Evolutionary conservation across 768 basidiomycete species (phyloP), one percentile per base, ranked within the genome.

Genomic region (Pleurotus djamor): DNA sequence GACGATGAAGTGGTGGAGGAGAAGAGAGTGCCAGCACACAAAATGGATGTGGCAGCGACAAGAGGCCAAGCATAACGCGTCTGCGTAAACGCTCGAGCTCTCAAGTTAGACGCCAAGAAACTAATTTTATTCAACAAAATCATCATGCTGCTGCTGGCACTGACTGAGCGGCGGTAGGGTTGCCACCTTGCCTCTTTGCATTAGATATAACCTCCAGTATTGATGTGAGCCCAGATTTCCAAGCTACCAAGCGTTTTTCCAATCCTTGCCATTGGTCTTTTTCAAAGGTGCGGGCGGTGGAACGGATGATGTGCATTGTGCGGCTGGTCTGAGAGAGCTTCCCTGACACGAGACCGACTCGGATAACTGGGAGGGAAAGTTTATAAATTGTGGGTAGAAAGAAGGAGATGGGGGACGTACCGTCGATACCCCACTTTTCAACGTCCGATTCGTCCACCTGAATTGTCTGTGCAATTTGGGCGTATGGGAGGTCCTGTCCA

Each of bases 361-460:
- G 90, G 64, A 95, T 93, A 58, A 89, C 93, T 94, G 64, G 12
- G 49, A 54, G 54, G 33, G 62, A 44, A 38, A 8, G n/a, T 13
- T 50, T 51, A 36, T 58, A 41, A 47, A 52, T 43, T 38, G 45
- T 48, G 49, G 17, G 34, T 35, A 35, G 4, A 45, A 36, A 34
- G 3, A 45, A 48, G 60, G 13, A 35, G 35, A 55, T 54, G 16
- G 13, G 45, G 12, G 6, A 56, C 78, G 61, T 67, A 93, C 92
- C 87, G 73, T 94, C 91, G 62, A 95, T 94, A 43, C 87, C 85
- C 91, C 92, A 94, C 66, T 83, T 86, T 70, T 95, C 94, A 33
- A 95, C 91, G 60, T 91, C 78, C 28, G 81, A 75, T 17, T 71
- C 61, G 28, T 85, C 80, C 6, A 92, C 84, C 63, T 91, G 83